Conservation (phyloP, 192 early-diverging fungal species). For the Coemansia sp. region DNA sequence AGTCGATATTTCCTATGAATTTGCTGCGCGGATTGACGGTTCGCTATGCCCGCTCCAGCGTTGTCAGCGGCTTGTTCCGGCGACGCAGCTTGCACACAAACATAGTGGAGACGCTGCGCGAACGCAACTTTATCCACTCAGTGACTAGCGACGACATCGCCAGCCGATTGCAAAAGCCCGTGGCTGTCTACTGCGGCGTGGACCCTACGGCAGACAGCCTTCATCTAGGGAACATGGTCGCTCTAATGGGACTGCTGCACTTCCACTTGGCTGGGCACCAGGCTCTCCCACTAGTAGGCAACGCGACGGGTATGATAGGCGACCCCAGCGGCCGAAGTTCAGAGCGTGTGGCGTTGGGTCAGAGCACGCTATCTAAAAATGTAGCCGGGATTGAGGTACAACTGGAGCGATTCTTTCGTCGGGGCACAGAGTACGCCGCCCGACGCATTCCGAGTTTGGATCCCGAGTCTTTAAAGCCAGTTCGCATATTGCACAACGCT, state of each 20-base stretch:
- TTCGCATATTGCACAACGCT: slow-evolving; percentile 78
- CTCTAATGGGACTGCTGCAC: slow-evolving; percentile 83
- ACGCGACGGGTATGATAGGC: slow-evolving; percentile 91
- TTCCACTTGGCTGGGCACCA: slow-evolving; percentile 84
- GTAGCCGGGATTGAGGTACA: slow-evolving; percentile 70
- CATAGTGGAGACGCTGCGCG: slow-evolving; percentile 46
- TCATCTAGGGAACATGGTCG: slow-evolving; percentile 90
- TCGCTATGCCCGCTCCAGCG: not conserved
- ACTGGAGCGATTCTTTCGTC: slow-evolving; percentile 70
- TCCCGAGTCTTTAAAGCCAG: slow-evolving; percentile 47
- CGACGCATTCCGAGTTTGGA: slow-evolving; percentile 33
- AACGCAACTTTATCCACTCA: slow-evolving; percentile 60
- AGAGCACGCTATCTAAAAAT: slow-evolving; percentile 64
- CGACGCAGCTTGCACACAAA: slow-evolving; percentile 33
- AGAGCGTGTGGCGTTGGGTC: slow-evolving; percentile 74
- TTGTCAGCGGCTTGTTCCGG: not conserved
- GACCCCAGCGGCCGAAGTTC: slow-evolving; percentile 89
- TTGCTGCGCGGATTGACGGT: not conserved
- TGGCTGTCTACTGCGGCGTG: slow-evolving; percentile 84
- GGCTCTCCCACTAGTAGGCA: slow-evolving; percentile 85
- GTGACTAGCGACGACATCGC: slow-evolving; percentile 59
- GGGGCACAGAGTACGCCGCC: slow-evolving; percentile 55
- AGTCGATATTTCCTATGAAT: not conserved
- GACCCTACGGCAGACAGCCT: slow-evolving; percentile 92
- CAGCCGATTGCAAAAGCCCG: slow-evolving; percentile 7